Conservation (phyloP, 345 rosid species). For the Hypericum perforatum region DNA sequence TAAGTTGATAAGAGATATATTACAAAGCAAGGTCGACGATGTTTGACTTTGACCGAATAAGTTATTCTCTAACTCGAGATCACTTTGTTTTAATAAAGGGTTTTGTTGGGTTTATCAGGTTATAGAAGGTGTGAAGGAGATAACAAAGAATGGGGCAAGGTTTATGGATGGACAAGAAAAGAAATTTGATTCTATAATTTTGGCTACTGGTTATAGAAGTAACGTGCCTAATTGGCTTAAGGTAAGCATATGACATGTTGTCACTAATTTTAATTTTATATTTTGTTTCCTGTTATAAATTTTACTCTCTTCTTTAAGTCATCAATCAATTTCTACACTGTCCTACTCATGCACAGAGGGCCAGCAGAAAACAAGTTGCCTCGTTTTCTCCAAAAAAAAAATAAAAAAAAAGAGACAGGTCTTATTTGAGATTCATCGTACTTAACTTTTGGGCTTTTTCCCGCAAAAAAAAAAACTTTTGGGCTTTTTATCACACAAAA, state of each 20-base stretch:
- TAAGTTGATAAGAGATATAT: no score
- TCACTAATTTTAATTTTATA: slow-evolving; percentile 4
- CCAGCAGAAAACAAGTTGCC: background rate
- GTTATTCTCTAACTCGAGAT: background rate
- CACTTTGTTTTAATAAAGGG: slow-evolving; percentile 1
- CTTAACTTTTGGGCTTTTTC: slow-evolving; percentile 1
- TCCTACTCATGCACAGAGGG: background rate
- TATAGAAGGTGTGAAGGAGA: slow-evolving; percentile 57
- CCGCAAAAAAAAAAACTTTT: background rate
- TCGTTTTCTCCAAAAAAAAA: background rate
- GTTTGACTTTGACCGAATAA: background rate
- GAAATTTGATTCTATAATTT: slow-evolving; percentile 61
- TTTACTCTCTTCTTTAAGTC: background rate
- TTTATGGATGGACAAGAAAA: slow-evolving; percentile 73
- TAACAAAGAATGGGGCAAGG: slow-evolving; percentile 54
- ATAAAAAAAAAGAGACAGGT: background rate
- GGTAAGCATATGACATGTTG: slow-evolving; percentile 31
- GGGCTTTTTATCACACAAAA: background rate
- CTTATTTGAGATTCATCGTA: background rate
- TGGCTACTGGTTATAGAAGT: slow-evolving; percentile 93
- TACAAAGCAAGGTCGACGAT: no score
- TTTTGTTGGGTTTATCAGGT: slow-evolving; percentile 37
- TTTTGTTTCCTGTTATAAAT: background rate
- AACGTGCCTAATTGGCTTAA: slow-evolving; percentile 86
- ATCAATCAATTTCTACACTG: background rate